Base-by-base conservation (phyloP, 2,329 filamentous ascomycete species). In the Nemania sp. region DNA sequence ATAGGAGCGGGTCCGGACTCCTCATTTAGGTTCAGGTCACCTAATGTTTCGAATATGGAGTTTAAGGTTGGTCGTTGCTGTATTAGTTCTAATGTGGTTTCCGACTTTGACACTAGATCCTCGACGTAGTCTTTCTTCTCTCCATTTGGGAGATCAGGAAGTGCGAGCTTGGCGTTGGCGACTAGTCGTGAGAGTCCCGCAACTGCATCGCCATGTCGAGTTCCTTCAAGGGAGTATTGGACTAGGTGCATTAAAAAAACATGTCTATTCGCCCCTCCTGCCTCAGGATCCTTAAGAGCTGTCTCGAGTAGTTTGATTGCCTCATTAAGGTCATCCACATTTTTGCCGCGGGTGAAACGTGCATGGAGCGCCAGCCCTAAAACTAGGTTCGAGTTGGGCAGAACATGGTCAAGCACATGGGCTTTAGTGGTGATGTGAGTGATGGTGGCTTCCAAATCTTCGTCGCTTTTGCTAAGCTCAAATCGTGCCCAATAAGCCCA, bases 401-500 rank as follows among this genome's bases (percentile, higher is more conserved):
- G 26, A 53, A 53, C 26, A 53, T 53, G 20, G 1, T 53, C 26
- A 2, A 53, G n/a, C 15, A 13, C 6, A 6, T 55, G 22, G 4
- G 38, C 52, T 15, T 3, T 55, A 6, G 29, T 24, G 4, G 5
- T 43, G 32, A 56, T 56, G 35, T 56, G 24, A 18, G 32, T 26
- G 20, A 56, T 56, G 29, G 22, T n/a, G 35, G 4, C 22, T 27
- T 43, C 20, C 22, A 56, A 8, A 22, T 43, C 53, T 2, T 56
- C 35, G 20, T 26, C 11, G 7, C 32, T 56, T 41, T 41, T 55
- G 52, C 29, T 55, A 7, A 13, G 18, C 53, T 56, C 20, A 13
- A 43, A 41, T 56, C 35, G 32, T 20, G 35, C 53, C 53, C 53
- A 55, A n/a, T 55, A 55, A 41, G 29, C 52, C 52, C 52, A 55